Percentiles rank a stretch among this genome's conserved stretches.
Conservation (phyloP, 805 yeast genomes). For the Yamadazyma olivae region DNA sequence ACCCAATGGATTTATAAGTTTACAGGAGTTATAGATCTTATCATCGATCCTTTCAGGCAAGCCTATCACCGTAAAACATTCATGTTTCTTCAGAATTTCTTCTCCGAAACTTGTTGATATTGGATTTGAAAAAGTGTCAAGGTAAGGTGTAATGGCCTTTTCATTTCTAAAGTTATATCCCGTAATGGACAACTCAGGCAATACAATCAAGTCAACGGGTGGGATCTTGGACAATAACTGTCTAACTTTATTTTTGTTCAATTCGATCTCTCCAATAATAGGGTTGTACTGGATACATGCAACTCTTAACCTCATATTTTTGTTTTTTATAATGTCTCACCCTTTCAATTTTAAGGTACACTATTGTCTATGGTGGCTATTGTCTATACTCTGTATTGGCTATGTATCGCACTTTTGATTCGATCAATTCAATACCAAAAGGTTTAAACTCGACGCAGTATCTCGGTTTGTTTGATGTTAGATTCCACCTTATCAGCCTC, state of each 20-base stretch:
- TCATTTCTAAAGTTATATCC: slow-evolving; percentile 68
- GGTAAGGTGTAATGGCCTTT: slow-evolving; percentile 51
- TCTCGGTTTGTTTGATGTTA: too few relatives aligned
- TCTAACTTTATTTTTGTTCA: slow-evolving; percentile 49
- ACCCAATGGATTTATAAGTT: slow-evolving; percentile 61
- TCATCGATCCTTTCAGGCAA: slow-evolving; percentile 60
- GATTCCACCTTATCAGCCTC: too few relatives aligned
- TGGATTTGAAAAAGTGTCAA: slow-evolving; percentile 46
- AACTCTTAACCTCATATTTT: slow-evolving; percentile 49
- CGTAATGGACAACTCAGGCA: slow-evolving; percentile 83
- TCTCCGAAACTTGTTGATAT: slow-evolving; percentile 56
- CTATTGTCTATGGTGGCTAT: too few relatives aligned
- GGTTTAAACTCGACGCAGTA: too few relatives aligned
- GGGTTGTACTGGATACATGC: slow-evolving; percentile 73
- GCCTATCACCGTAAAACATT: slow-evolving; percentile 74
- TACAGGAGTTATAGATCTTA: slow-evolving; percentile 66
- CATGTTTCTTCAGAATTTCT: slow-evolving; percentile 43
- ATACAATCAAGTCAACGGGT: slow-evolving; percentile 57
- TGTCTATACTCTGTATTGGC: too few relatives aligned
- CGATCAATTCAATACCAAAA: too few relatives aligned
- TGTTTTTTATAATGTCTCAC: too few relatives aligned
- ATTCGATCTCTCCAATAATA: slow-evolving; percentile 53
- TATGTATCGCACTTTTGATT: too few relatives aligned
- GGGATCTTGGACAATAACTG: slow-evolving; percentile 26
- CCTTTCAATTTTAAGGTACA: too few relatives aligned